Evolutionary conservation across 306 rosid genomes (phyloP).

Genomic region (Crataegus laevigata): DNA sequence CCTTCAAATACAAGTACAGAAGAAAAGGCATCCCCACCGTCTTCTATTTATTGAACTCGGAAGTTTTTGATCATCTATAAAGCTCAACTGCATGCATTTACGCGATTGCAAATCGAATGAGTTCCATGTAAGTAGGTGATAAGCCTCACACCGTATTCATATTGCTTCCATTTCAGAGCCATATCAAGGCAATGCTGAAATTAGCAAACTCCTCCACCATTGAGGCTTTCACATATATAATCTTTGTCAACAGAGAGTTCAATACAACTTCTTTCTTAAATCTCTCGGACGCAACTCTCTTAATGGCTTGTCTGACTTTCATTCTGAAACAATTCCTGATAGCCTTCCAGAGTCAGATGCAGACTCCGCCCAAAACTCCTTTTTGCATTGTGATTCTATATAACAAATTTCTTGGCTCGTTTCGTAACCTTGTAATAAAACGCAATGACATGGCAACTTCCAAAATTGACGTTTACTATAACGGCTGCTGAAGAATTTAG

Average conservation of each 20-base stretch:
- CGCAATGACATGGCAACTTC: not conserved
- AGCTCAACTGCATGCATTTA: not conserved
- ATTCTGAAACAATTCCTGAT: not conserved
- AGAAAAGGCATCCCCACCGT: not conserved
- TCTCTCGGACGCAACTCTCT: not conserved
- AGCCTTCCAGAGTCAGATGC: not conserved
- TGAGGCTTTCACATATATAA: slow-evolving; percentile 3
- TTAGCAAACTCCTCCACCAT: not conserved
- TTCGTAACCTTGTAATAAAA: not conserved
- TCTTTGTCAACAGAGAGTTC: not conserved
- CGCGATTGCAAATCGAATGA: not conserved
- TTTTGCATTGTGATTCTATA: not conserved
- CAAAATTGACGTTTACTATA: not conserved
- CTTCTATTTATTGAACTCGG: not conserved
- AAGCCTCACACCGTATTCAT: slow-evolving; percentile 2
- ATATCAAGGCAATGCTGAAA: slow-evolving; percentile 1
- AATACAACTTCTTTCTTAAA: not conserved
- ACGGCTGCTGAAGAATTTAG: not conserved
- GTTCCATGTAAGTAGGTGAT: not conserved
- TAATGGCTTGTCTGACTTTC: not conserved
- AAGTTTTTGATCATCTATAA: not conserved
- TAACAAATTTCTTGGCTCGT: not conserved
- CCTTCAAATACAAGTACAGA: not conserved
- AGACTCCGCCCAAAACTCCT: not conserved
- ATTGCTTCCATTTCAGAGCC: not conserved